Evolutionary conservation across 129 eudicot genomes (phyloP), one percentile per base, ranked within the genome.

Genomic region (Centrapalus pauciflorus): DNA sequence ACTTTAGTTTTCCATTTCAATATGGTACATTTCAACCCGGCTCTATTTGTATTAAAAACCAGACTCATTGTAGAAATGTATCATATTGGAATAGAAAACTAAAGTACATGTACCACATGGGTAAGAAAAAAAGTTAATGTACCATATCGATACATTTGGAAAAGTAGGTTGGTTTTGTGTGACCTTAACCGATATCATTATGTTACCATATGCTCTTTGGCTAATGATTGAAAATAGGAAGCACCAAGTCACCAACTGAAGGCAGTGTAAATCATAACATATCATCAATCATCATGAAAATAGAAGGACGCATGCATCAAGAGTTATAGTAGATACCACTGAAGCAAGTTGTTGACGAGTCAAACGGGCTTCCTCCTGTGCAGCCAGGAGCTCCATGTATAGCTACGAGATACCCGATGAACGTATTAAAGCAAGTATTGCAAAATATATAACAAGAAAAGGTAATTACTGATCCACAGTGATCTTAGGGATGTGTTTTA

Each of bases 321-420:
- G 25, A 56, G 58, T 68, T 65, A 30, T 61, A 56, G 68, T 55
- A 20, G 68, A 51, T 74, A 78, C 75, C 68, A 72, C 48, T 12
- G 77, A 78, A 59, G 55, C 43, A 61, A 76, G 78, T 76, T 78
- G 73, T 60, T 78, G 85, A 62, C 26, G 76, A 70, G 81, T 83
- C 55, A 77, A 48, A 68, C 80, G 72, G 43, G 84, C 91, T 81
- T 88, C 98, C 82, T 85, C 84, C 57, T 76, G 78, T 55, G 91
- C 90, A 81, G 65, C 73, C 45, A 75, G 56, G 35, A 92, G 89
- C 69, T 88, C 88, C 32, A 69, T 82, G 66, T 70, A 71, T 33
- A 92, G 82, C 98, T 83, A 66, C 55, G 33, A 64, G 21, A 58
- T 25, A 37, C 59, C 37, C 25, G 61, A 25, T 61, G 3, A 72